Conservation (phyloP, 306 rosid genomes). For the Pterocarpus macrocarpus region DNA sequence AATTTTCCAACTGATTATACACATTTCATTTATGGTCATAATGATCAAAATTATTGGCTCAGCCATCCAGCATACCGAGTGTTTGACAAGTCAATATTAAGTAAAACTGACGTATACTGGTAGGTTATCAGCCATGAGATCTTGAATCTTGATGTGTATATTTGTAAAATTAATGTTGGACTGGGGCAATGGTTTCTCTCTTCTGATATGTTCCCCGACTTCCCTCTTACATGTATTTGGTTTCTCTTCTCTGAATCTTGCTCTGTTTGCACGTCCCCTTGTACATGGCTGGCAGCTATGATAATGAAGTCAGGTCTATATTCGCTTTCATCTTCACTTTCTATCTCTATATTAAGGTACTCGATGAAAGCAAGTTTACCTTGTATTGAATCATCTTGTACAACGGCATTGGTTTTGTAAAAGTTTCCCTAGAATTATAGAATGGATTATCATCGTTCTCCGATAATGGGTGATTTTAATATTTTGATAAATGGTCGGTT, state of each 20-base stretch:
- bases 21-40: conserved; percentile 26
- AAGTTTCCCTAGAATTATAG: conserved; percentile 1
- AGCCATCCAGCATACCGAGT: conserved; percentile 17
- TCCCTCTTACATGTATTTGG: conserved; percentile 33
- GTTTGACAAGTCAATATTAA: not conserved
- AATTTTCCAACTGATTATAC: conserved; percentile 30
- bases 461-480: conserved; percentile 24
- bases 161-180: conserved; percentile 7
- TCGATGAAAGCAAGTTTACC: conserved; percentile 9
- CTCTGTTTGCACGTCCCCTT: conserved; percentile 83
- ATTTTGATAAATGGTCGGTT: conserved; percentile 33
- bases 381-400: conserved; percentile 25
- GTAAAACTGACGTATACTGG: conserved; percentile 1
- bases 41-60: conserved; percentile 20
- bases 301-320: conserved; percentile 99
- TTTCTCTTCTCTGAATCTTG: conserved; percentile 24
- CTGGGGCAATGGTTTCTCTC: conserved; percentile 21
- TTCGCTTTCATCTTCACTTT: conserved; percentile 97
- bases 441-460: conserved; percentile 6
- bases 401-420: conserved; percentile 10
- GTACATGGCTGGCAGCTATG: conserved; percentile 99
- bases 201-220: conserved; percentile 9
- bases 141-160: conserved; percentile 7
- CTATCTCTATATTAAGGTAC: conserved; percentile 96
- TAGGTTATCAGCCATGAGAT: conserved; percentile 23